Evolutionary conservation across 129 eudicot genomes (phyloP).

Genomic region (Lonicera japonica): DNA sequence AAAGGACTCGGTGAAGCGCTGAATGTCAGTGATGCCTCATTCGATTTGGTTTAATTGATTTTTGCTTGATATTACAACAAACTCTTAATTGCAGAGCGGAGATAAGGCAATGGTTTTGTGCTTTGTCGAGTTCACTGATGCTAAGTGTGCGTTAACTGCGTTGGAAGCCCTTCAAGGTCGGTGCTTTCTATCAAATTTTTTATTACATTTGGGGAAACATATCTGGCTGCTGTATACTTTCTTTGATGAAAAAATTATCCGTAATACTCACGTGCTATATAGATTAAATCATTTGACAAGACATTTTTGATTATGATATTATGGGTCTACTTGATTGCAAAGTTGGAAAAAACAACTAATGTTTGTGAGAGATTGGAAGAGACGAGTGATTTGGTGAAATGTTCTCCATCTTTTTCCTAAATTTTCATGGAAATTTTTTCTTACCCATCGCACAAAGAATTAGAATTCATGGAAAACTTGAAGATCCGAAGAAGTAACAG

Average conservation of each 20-base stretch:
- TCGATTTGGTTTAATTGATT: neutral
- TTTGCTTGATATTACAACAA: neutral
- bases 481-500: no score
- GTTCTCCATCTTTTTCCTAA: no score
- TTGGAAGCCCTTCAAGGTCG: constrained; percentile 93
- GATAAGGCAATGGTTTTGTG: constrained; percentile 87
- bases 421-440: no score
- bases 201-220: neutral
- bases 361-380: no score
- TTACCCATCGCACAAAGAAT: no score
- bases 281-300: neutral
- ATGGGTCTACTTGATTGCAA: no score
- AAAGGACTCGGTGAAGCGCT: no score
- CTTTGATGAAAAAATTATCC: neutral
- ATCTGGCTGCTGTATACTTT: no score
- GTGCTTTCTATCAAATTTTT: neutral
- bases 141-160: constrained; percentile 80
- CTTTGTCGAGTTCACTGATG: constrained; percentile 80
- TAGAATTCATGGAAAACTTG: no score
- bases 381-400: no score
- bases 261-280: neutral
- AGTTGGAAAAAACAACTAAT: no score
- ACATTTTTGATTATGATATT: neutral
- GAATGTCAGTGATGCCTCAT: neutral
- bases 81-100: constrained; percentile 45